A percentile compares a stretch with the other conserved stretches of the same genome.
These are phyloP conservation scores for Leptoxyphium fumago DNA, from an alignment of 2,329 filamentous ascomycete species.

Conservation along the genomic window DNA sequence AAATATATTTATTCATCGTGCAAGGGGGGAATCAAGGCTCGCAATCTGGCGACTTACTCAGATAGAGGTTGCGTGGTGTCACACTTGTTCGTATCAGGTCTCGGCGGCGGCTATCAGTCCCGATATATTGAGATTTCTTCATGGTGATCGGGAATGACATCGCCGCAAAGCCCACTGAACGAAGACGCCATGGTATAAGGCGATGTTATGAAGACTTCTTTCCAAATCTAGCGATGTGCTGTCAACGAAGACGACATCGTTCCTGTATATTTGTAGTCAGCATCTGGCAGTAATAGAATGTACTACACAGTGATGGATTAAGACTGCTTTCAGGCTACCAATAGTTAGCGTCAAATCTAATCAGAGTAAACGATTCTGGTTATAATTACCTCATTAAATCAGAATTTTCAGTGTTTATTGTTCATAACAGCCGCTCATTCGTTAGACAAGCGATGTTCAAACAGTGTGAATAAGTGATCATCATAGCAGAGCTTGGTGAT, in stretches of 20 bases:
- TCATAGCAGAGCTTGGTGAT: conserved; percentile 38
- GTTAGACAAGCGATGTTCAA: conserved; percentile 41
- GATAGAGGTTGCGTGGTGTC: too few species aligned
- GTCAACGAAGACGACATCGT: too few species aligned
- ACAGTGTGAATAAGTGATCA: conserved; percentile 59
- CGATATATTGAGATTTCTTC: too few species aligned
- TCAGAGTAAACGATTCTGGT: background rate
- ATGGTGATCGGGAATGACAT: too few species aligned
- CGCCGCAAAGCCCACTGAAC: too few species aligned
- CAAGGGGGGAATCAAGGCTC: conserved; percentile 1
- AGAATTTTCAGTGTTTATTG: conserved; percentile 49
- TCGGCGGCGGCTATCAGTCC: too few species aligned
- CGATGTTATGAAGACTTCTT: too few species aligned
- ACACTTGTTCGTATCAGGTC: too few species aligned
- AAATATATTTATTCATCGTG: conserved; percentile 45
- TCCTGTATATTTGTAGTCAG: background rate
- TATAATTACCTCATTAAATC: conserved; percentile 50
- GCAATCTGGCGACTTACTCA: background rate
- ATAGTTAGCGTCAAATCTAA: conserved; percentile 11
- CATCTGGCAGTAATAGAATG: conserved; percentile 1
- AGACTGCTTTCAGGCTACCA: conserved; percentile 23
- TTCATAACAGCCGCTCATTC: conserved; percentile 38
- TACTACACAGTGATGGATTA: background rate
- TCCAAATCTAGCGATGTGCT: too few species aligned
- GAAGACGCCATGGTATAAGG: too few species aligned